Percentiles rank a stretch among this genome's conserved stretches.
Conservation (phyloP, 352 stramenopile genomes). For the Globisporangium irregulare region DNA sequence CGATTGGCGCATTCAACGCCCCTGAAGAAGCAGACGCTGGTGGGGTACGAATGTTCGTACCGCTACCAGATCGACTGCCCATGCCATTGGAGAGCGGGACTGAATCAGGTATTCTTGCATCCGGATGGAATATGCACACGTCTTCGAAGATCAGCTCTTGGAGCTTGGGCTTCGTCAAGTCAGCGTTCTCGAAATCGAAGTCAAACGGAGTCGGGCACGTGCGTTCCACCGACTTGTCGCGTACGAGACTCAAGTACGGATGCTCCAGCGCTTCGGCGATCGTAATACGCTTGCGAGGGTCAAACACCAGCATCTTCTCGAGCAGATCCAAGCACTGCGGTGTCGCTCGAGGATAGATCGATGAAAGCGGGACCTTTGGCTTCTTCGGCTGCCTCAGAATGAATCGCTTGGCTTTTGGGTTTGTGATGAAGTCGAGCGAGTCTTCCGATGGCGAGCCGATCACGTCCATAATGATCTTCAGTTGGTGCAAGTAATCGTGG, state of each 20-base stretch:
- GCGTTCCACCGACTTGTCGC: conserved; percentile 68
- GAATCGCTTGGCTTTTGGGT: conserved; percentile 87
- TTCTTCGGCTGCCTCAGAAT: conserved; percentile 88
- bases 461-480: conserved; percentile 91
- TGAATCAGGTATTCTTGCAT: conserved; percentile 54
- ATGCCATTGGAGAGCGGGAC: conserved; percentile 1
- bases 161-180: conserved; percentile 89
- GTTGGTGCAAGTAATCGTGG: conserved; percentile 84
- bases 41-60: conserved; percentile 18
- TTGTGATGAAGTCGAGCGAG: conserved; percentile 86
- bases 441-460: conserved; percentile 78
- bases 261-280: conserved; percentile 77
- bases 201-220: conserved; percentile 81
- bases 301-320: conserved; percentile 92
- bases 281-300: conserved; percentile 85
- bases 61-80: conserved; percentile 16
- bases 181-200: conserved; percentile 85
- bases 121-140: conserved; percentile 86
- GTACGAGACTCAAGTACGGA: conserved; percentile 75
- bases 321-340: conserved; percentile 87
- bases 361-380: conserved; percentile 73
- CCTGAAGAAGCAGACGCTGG: conserved; percentile 17
- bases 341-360: conserved; percentile 83
- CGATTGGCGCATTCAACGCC: neutral
- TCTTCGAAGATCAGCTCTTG: conserved; percentile 92